Percentiles rank a stretch among this genome's conserved stretches.
These are phyloP conservation scores for Ceratobasidium sp. DNA, from an alignment of 1,284 basidiomycete species.

Conservation along the genomic window DNA sequence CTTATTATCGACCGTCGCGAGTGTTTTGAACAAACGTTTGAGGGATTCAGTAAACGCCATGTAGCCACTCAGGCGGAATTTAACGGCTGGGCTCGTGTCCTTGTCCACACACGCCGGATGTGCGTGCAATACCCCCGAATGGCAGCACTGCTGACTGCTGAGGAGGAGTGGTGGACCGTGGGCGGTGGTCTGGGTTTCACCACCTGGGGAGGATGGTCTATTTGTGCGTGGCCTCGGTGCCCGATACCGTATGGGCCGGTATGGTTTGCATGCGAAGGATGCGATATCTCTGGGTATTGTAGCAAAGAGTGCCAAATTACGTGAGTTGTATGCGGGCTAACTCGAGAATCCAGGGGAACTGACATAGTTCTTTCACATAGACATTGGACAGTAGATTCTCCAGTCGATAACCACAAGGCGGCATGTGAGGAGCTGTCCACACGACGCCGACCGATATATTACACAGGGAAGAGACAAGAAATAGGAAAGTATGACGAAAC, in stretches of 20 bases:
- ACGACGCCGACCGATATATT: background rate
- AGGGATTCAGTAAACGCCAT: background rate
- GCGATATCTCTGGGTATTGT: slow-evolving; percentile 15
- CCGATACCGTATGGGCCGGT: slow-evolving; percentile 1
- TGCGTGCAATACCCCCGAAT: background rate
- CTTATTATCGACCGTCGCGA: background rate
- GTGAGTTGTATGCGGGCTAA: background rate
- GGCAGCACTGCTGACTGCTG: background rate
- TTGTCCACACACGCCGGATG: background rate
- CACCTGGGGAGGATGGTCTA: background rate
- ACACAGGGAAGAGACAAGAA: background rate
- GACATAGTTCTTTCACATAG: background rate
- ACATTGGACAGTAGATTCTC: background rate
- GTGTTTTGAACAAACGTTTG: background rate
- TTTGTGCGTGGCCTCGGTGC: background rate
- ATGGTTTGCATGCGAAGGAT: background rate
- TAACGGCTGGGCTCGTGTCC: background rate
- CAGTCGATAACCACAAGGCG: background rate
- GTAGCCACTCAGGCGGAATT: background rate
- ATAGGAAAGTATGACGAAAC: slow-evolving; percentile 13
- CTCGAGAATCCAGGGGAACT: background rate
- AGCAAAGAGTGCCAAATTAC: slow-evolving; percentile 9
- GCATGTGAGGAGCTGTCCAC: background rate
- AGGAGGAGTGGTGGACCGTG: slow-evolving; percentile 1
- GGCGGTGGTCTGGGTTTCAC: background rate